Base-by-base conservation (phyloP, 306 rosid species). In the Lathyrus tuberosus region DNA sequence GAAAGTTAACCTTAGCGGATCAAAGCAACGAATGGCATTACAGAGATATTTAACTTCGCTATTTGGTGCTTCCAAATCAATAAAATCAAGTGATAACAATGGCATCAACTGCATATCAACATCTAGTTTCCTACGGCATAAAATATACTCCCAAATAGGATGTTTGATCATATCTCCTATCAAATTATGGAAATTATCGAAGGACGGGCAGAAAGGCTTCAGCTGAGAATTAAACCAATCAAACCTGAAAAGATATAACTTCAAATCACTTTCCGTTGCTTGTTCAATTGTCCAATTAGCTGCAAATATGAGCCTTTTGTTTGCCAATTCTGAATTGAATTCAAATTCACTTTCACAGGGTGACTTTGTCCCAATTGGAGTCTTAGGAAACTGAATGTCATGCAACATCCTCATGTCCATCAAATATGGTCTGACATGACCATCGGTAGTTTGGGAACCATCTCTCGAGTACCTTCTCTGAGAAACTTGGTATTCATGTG, bases 281-380 rank as follows among this genome's bases (percentile, higher is more conserved):
- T 94, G 98, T 63, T 94, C 97, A 61, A 88, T 61, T 8, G 88
- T 69, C 98, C 98, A 94, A 61, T 79, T 81, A 51, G 97, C 94
- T 67, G 98, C 96, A 88, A 85, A 90, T 9, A 43, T 41, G 31
- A 93, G 80, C 94, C 76, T 86, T 67, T 85, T 81, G 65, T 79
- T 72, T 47, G 83, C 69, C 72, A 77, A 66, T 41, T 68, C 81
- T 56, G 72, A 61, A 76, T 84, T 80, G 60, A 80, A 70, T 54
- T 77, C 67, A 37, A 57, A 52, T 70, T 49, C 71, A 62, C 41
- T 82, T 35, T 61, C 57, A 35, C 30, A 5, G 43, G 65, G 66
- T 52, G 74, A 62, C 47, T 63, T 70, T 9, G 35, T 16, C 44
- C 26, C 73, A 61, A 40, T 28, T 35, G 84, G 76, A 81, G 83